Base-by-base conservation (phyloP, 2,329 filamentous ascomycete species). In the Beauveria caledonica region DNA sequence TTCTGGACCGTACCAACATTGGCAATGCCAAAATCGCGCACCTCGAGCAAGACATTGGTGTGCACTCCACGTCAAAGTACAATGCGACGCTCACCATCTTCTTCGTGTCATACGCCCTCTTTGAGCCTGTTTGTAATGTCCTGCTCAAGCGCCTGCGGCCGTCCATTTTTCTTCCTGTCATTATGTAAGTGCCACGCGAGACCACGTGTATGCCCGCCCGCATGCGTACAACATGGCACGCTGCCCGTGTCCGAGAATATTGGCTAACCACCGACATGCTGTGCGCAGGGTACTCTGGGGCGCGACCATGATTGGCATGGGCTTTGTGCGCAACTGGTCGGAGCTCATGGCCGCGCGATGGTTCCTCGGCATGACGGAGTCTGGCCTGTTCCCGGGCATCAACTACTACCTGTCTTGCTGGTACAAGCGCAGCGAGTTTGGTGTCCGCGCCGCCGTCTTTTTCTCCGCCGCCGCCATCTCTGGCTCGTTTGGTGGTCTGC, bases 371-470 rank as follows among this genome's bases (percentile, higher is more conserved):
- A 75, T 92, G 23, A 82, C 82, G 17, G 90, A 94, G 71, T 85
- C 89, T 9, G 89, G 89, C 7, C 77, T 93, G 0, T 91, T 90
- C 68, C 88, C 88, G 0, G 87, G 87, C 2, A 83, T 92, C 17
- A 89, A 88, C 65, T 93, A 91, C 71, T 92, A 92, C 69, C 80
- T 94, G 0, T 89, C 86, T 0, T 92, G 88, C 69, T 95, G 90
- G 90, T 96, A 94, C 68, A 87, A 84, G 69, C 80, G 90, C 40
- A 83, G 80, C 17, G 91, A 95, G 68, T 88, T 94, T 59, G 90
- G 89, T 54, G 80, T 91, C n/a, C 84, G 90, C 40, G 85, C 88
- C 44, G 88, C 90, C 15, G 84, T 92, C 60, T 93, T 94, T 77
- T 95, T 94, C 76, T 91, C 88, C 0, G 88, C 89, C 0, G 90